Conservation (phyloP, 345 rosid species). For the Odontarrhena argentea region DNA sequence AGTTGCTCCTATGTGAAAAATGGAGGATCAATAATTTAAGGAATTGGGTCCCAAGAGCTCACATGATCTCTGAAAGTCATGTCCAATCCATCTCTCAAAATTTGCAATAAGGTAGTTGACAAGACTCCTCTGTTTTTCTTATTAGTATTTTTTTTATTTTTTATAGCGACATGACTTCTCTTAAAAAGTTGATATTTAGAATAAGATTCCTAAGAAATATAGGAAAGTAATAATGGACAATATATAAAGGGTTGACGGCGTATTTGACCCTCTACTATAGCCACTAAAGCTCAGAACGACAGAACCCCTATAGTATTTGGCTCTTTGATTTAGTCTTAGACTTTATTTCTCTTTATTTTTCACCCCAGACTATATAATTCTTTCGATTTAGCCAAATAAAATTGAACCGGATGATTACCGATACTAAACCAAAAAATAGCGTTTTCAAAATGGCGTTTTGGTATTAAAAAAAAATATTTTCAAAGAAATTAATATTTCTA, state of each 20-base stretch:
- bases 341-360: no score
- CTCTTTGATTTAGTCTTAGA: no score
- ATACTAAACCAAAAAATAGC: no score
- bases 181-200: slow-evolving; percentile 20
- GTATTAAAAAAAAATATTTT: no score
- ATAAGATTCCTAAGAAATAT: slow-evolving; percentile 30
- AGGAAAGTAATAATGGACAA: not conserved
- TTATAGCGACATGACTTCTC: slow-evolving; percentile 23
- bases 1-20: slow-evolving; percentile 9
- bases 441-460: no score
- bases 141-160: not conserved
- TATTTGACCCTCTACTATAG: no score
- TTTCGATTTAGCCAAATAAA: no score
- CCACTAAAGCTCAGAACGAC: no score
- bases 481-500: no score
- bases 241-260: not conserved
- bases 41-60: slow-evolving; percentile 48
- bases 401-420: no score
- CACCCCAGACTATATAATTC: no score
- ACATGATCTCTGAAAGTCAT: slow-evolving; percentile 46
- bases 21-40: slow-evolving; percentile 28
- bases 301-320: no score
- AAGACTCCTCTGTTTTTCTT: slow-evolving; percentile 11
- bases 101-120: slow-evolving; percentile 36
- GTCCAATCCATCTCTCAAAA: slow-evolving; percentile 55